These are phyloP conservation scores for Theobroma grandiflorum DNA, from an alignment of 441 rosid genomes.

Conservation along the genomic window DNA sequence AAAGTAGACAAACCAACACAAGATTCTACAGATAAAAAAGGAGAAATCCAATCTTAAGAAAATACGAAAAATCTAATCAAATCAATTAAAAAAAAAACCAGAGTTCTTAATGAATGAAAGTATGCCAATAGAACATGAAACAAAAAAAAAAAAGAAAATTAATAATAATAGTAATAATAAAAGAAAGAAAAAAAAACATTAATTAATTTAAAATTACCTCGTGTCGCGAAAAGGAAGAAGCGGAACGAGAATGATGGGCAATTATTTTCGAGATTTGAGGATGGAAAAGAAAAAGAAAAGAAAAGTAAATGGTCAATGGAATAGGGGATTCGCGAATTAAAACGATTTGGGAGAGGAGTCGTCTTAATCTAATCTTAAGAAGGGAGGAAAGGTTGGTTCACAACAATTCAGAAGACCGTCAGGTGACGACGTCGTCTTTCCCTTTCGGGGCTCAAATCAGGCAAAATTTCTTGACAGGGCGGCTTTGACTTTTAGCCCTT, in stretches of 20 bases:
- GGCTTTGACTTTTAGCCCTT: background rate
- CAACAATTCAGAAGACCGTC: background rate
- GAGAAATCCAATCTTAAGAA: background rate
- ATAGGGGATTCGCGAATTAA: background rate
- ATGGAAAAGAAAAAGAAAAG: background rate
- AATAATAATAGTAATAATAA: background rate
- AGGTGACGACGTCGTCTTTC: background rate
- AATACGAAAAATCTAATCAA: background rate
- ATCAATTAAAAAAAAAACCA: background rate
- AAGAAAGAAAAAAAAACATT: background rate
- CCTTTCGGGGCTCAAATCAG: background rate
- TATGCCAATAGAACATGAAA: background rate
- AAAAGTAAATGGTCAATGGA: background rate
- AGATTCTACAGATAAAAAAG: background rate
- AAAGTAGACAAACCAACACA: conserved; percentile 1
- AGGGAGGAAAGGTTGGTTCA: too few relatives aligned
- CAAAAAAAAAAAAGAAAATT: background rate
- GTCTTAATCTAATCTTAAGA: background rate
- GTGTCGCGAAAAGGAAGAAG: conserved; percentile 8
- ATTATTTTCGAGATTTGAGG: background rate
- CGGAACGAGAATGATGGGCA: background rate
- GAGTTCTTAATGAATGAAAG: background rate
- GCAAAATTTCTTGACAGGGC: background rate
- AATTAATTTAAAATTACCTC: background rate
- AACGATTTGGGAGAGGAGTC: background rate